A percentile compares a stretch with the other conserved stretches of the same genome.
Evolutionary conservation across 1,139 yeast species (phyloP).

Genomic region (Schizosaccharomyces versatilis): DNA sequence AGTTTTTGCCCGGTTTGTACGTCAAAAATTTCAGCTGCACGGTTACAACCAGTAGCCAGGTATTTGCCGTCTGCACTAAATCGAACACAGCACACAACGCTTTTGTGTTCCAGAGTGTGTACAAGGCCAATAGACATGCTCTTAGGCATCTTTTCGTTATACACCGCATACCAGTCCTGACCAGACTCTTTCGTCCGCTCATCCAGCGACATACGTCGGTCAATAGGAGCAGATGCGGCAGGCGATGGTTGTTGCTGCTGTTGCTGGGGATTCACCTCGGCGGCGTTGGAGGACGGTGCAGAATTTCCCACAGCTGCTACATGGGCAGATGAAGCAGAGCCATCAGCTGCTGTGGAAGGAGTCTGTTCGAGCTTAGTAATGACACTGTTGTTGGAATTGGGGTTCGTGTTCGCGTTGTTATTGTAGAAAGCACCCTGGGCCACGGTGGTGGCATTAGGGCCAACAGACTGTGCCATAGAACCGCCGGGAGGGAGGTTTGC

Average conservation of each 20-base stretch:
- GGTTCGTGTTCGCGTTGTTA: too few relatives aligned
- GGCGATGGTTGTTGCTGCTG: background rate
- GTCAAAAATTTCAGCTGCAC: slow-evolving; percentile 81
- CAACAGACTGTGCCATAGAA: too few relatives aligned
- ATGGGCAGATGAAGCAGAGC: background rate
- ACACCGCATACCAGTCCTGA: slow-evolving; percentile 70
- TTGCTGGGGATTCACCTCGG: background rate
- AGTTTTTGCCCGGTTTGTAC: slow-evolving; percentile 80
- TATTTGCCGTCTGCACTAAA: slow-evolving; percentile 82
- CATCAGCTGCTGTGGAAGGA: background rate
- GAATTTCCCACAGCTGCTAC: background rate
- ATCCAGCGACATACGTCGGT: background rate
- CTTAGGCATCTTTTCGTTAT: slow-evolving; percentile 68
- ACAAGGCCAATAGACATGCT: slow-evolving; percentile 66
- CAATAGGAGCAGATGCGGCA: background rate
- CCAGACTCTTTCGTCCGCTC: too few relatives aligned
- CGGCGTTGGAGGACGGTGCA: too few relatives aligned
- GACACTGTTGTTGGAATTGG: too few relatives aligned
- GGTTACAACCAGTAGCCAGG: slow-evolving; percentile 92
- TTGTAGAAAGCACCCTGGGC: too few relatives aligned
- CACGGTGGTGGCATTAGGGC: too few relatives aligned
- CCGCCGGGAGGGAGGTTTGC: too few relatives aligned
- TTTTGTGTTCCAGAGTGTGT: slow-evolving; percentile 73
- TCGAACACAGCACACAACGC: slow-evolving; percentile 90
- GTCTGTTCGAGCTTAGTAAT: too few relatives aligned